A percentile compares a stretch with the other conserved stretches of the same genome.
phyloP scores from a whole-genome alignment of 257 asterid genomes.

The Solanum boliviense region DNA sequence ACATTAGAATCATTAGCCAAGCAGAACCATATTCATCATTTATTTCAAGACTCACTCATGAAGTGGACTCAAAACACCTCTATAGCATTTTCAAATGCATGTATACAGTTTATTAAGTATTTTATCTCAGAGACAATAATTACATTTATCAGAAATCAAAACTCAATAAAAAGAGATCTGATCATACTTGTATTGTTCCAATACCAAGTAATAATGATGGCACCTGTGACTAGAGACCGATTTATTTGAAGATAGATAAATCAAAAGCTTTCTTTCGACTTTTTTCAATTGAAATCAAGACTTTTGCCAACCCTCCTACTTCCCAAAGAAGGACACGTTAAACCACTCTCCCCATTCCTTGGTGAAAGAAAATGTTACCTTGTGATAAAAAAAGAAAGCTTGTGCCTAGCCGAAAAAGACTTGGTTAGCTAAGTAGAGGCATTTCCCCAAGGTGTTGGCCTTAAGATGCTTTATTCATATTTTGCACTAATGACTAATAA shows the following conservation, averaged over 20 bases:
- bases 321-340: not conserved
- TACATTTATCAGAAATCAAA: not conserved
- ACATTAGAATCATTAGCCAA: slow-evolving; percentile 51
- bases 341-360: not conserved
- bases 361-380: not conserved
- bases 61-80: not conserved
- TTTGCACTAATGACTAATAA: not conserved
- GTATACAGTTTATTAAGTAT: not conserved
- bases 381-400: not conserved
- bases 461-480: not conserved
- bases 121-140: not conserved
- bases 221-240: not conserved
- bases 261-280: not conserved
- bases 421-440: not conserved
- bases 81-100: not conserved
- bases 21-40: slow-evolving; percentile 1
- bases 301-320: not conserved
- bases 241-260: not conserved
- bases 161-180: not conserved
- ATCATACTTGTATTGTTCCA: not conserved
- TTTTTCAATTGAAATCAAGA: not conserved
- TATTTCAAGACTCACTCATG: not conserved
- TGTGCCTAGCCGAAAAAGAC: not conserved
- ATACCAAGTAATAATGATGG: not conserved
- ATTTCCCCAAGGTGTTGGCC: not conserved